Evolutionary conservation across 2,329 filamentous ascomycete species (phyloP).

Genomic region (Byssothecium circinans): DNA sequence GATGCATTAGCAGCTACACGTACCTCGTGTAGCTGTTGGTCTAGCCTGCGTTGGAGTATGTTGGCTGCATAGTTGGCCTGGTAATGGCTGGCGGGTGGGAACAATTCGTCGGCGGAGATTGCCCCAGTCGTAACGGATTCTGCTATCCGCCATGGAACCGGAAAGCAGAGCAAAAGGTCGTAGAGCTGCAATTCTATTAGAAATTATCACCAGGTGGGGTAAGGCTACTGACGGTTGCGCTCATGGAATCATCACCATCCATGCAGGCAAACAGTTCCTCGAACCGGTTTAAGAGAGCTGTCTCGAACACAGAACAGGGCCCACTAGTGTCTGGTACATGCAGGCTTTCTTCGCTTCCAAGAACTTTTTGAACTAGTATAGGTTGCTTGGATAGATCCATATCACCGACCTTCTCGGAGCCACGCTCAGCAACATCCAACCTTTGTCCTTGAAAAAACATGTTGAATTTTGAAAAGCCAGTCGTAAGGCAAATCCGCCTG

Average conservation of each 20-base stretch:
- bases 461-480: slow-evolving; percentile 75
- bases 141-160: slow-evolving; percentile 31
- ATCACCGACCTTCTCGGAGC: slow-evolving; percentile 65
- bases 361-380: slow-evolving; percentile 35
- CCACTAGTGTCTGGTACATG: slow-evolving; percentile 17
- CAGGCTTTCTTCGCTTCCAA: slow-evolving; percentile 29
- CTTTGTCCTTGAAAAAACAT: slow-evolving; percentile 70
- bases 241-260: slow-evolving; percentile 63
- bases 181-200: slow-evolving; percentile 31
- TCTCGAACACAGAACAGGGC: slow-evolving; percentile 63
- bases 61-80: slow-evolving; percentile 39
- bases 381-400: slow-evolving; percentile 25
- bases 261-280: slow-evolving; percentile 81
- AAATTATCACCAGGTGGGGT: not conserved
- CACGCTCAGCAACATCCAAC: slow-evolving; percentile 63
- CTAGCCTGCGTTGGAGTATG: slow-evolving; percentile 33
- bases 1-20: slow-evolving; percentile 3
- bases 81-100: slow-evolving; percentile 39
- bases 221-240: slow-evolving; percentile 26
- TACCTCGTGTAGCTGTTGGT: slow-evolving; percentile 36
- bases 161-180: slow-evolving; percentile 39
- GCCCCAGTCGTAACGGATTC: slow-evolving; percentile 29
- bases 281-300: slow-evolving; percentile 79
- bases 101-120: slow-evolving; percentile 27
- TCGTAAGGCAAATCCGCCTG: slow-evolving; percentile 66